Evolutionary conservation across 306 rosid species (phyloP).

Genomic region (Biancaea sappan): DNA sequence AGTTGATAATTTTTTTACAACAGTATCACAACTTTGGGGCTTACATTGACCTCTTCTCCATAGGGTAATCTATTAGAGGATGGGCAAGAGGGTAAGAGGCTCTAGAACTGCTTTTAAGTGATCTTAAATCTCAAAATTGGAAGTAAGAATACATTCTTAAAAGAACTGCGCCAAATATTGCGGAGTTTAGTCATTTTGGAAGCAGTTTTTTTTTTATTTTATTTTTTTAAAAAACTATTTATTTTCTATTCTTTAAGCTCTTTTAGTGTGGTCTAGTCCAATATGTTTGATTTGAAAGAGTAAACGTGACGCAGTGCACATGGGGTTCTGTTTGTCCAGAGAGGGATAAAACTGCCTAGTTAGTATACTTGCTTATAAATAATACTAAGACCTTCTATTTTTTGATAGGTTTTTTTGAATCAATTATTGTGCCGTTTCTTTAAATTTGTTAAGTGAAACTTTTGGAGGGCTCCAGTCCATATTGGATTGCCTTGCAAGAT

Average conservation of each 20-base stretch:
- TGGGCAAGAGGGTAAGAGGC: neutral
- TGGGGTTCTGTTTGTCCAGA: neutral
- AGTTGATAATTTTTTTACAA: neutral
- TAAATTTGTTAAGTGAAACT: neutral
- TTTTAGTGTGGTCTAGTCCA: neutral
- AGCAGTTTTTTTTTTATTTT: too few relatives aligned
- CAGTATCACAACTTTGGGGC: too few relatives aligned
- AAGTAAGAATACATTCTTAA: neutral
- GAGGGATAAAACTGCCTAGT: neutral
- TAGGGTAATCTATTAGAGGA: neutral
- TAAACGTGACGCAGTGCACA: neutral
- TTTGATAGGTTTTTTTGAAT: neutral
- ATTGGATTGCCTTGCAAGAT: neutral
- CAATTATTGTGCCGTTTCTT: conserved; percentile 3
- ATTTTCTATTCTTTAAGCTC: neutral
- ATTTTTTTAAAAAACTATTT: neutral
- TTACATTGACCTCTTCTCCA: neutral
- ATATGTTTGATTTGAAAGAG: neutral
- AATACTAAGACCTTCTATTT: neutral
- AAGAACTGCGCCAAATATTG: neutral
- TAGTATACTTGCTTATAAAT: neutral
- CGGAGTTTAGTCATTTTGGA: neutral
- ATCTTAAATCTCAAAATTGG: neutral
- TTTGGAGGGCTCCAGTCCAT: neutral
- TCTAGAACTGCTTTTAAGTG: neutral